Evolutionary conservation across 441 rosid genomes (phyloP), one percentile per base, ranked within the genome.

Genomic region (Adansonia gregorii): DNA sequence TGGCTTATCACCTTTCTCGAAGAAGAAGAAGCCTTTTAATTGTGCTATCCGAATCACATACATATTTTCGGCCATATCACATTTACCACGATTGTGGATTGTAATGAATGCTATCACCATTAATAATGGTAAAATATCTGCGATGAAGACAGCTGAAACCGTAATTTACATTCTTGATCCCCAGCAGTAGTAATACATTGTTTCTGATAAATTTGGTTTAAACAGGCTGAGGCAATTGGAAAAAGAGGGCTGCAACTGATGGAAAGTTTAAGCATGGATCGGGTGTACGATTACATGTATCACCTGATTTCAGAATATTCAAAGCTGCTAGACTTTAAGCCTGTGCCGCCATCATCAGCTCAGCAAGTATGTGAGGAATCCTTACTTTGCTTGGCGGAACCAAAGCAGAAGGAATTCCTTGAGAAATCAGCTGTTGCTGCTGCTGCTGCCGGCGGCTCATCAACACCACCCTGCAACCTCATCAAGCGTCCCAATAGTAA

Each of bases 271-370:
- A 91, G 73, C 63, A 88, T 93, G 96, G 90, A 90, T 75, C 58
- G 88, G 49, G 82, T 95, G n/a, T 93, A 93, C 31, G 96, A 93
- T 81, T 95, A 93, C 88, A 90, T 93, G 97, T 88, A 87, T 83
- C 90, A 95, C 81, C 93, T 95, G 69, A 87, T 95, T 72, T 69
- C 64, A 2, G 92, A 89, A 82, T 93, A 93, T 82, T 82, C 99
- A 54, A 93, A 91, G 88, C 87, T 95, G 82, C 94, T 79, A 64
- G 85, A 82, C 66, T 93, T 90, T 84, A 87, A 86, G 84, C 99
- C 97, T 3, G 76, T 69, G 24, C 86, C 87, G 6, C 94, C 98
- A n/a, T 68, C 94, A 27, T 83, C 94, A 0, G 93, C 96, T 63
- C 81, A 60, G 41, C 89, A 90, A 85, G 91, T 86, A 49, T 95